Evolutionary conservation across 352 stramenopile species (phyloP).

Genomic region (Phytophthora pluvialis): DNA sequence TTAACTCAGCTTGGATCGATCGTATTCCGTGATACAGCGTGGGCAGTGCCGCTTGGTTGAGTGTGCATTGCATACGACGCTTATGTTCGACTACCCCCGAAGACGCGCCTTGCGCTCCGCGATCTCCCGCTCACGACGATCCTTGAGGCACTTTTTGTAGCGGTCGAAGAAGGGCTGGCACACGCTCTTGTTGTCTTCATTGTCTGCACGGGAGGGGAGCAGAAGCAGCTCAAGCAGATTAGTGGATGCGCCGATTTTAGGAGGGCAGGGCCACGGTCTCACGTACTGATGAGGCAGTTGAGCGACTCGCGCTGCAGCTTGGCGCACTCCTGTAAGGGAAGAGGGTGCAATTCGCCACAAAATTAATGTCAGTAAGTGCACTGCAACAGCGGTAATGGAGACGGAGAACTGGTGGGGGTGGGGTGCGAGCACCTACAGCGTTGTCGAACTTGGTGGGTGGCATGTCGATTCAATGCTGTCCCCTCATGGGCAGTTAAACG

Average conservation of each 20-base stretch:
- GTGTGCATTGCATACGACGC: no score
- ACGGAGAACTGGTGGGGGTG: neutral
- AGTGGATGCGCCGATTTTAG: neutral
- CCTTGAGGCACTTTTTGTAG: conserved; percentile 74
- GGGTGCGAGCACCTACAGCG: conserved; percentile 27
- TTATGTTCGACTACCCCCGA: conserved; percentile 6
- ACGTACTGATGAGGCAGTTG: conserved; percentile 65
- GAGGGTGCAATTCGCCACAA: conserved; percentile 2
- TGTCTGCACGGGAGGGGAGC: conserved; percentile 33
- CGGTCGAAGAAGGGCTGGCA: conserved; percentile 70
- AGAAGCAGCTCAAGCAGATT: neutral
- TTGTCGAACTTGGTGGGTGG: conserved; percentile 55
- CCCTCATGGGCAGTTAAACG: no score
- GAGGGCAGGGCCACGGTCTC: neutral
- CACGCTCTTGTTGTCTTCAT: conserved; percentile 52
- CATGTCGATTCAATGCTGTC: no score
- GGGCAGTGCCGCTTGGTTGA: no score
- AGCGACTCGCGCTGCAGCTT: conserved; percentile 76
- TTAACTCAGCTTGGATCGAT: conserved; percentile 37
- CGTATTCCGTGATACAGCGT: conserved; percentile 13
- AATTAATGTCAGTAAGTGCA: neutral
- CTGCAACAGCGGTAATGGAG: neutral
- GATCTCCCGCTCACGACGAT: conserved; percentile 49
- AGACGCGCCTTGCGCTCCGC: conserved; percentile 40
- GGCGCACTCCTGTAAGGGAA: conserved; percentile 55